Evolutionary conservation across 495 filamentous ascomycete genomes (phyloP), one percentile per base, ranked within the genome.

Genomic region (Rusavskia elegans): DNA sequence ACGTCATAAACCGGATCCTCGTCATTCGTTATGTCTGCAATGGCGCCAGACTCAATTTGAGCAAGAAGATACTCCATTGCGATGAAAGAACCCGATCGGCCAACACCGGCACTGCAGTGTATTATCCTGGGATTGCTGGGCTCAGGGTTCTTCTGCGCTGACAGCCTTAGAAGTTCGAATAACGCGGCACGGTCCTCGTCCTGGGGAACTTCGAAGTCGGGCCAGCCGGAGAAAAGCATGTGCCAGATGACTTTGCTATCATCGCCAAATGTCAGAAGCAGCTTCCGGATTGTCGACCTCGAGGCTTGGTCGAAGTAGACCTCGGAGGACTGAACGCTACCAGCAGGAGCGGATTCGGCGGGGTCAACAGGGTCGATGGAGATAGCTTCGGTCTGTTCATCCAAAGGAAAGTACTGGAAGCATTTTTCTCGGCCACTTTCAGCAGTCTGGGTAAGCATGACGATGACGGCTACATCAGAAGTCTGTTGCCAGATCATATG

Each of bases 401-500:
- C 68, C 27, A 75, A 64, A 0, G 92, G 92, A 56, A 88, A 99
- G 58, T 99, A 99, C 42, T 82, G 89, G 41, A 72, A 86, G 63
- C 93, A 97, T 64, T 99, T 97, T 59, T 95, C 86, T 56, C 74
- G 72, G n/a, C 77, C 80, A 2, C 73, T 68, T 63, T 95, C 90
- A 55, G 85, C 80, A 0, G 86, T 94, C 61, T 89, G 85, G 20
- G 90, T 97, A 55, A 97, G 77, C 93, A 97, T 97, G 29, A 97
- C 82, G 49, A 99, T 83, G 21, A 99, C 87, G 2, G 79, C 86
- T 0, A 86, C 82, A 36, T 81, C 80, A 21, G 74, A 66, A 23
- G 81, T 81, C 67, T 96, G 87, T 52, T 94, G 82, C 66, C 87
- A 87, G 27, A 95, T 71, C 92, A 99, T 99, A 56, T 92, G 86